phyloP scores from a whole-genome alignment of 495 filamentous ascomycete genomes.

The Pyronema domesticum region DNA sequence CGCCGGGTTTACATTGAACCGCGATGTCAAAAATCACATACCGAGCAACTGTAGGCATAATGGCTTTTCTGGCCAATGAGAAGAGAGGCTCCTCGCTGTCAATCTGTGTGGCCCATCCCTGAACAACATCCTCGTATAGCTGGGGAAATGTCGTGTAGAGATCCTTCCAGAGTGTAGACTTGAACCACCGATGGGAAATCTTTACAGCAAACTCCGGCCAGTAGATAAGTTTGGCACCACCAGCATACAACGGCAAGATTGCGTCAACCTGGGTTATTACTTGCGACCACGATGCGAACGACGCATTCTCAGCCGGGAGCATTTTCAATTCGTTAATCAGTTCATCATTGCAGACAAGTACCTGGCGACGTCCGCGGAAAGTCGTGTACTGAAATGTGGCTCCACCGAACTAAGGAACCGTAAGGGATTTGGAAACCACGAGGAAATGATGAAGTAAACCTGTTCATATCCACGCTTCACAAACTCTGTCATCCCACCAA shows the following conservation, averaged over 20 bases:
- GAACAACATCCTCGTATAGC: background rate
- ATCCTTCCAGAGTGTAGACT: background rate
- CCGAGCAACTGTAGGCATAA: background rate
- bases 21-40: background rate
- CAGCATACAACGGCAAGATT: background rate
- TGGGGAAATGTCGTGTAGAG: background rate
- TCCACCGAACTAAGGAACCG: background rate
- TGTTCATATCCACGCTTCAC: too few species aligned
- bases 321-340: background rate
- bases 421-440: too few species aligned
- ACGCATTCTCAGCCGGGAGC: background rate
- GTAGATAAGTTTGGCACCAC: background rate
- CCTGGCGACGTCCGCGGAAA: background rate
- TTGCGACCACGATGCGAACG: background rate
- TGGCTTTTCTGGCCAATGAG: background rate
- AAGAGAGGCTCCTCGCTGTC: background rate
- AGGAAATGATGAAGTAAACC: too few species aligned
- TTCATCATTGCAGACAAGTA: background rate
- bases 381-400: background rate
- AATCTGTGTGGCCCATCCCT: background rate
- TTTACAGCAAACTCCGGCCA: background rate
- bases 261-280: background rate
- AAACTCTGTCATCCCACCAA: too few species aligned
- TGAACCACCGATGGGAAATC: background rate
- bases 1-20: too few species aligned